phyloP scores from a whole-genome alignment of 169 alveolate genomes.

The Cyclospora cayetanensis region DNA sequence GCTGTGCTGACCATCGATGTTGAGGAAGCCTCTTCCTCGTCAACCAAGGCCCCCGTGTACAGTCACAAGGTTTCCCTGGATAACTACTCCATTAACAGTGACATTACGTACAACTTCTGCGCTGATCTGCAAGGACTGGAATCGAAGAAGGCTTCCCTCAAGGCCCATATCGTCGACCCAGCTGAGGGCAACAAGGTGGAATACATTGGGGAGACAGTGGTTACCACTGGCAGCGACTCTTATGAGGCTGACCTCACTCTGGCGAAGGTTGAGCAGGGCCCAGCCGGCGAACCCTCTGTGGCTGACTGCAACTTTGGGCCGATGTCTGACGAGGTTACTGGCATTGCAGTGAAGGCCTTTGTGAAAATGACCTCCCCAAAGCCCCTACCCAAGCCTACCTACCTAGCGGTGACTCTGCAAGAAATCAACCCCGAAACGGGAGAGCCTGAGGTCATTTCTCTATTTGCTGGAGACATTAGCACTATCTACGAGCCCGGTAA shows the following conservation, averaged over 20 bases:
- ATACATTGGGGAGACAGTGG: constrained; percentile 59
- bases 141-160: constrained; percentile 23
- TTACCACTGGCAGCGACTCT: constrained; percentile 51
- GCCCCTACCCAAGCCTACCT: constrained; percentile 51
- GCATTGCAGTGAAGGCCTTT: constrained; percentile 44
- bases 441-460: constrained; percentile 41
- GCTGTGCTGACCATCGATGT: constrained; percentile 59
- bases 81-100: constrained; percentile 3
- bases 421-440: constrained; percentile 43
- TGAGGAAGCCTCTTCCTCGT: constrained; percentile 24
- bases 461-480: constrained; percentile 51
- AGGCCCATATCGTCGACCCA: constrained; percentile 32
- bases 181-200: constrained; percentile 42
- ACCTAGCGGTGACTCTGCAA: constrained; percentile 40
- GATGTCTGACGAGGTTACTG: constrained; percentile 23
- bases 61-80: constrained; percentile 39
- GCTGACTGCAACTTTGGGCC: constrained; percentile 43
- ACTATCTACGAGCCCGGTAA: constrained; percentile 27
- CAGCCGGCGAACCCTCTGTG: constrained; percentile 22
- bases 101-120: constrained; percentile 48
- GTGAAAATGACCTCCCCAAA: background rate
- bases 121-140: constrained; percentile 24
- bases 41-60: constrained; percentile 45
- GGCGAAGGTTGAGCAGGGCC: constrained; percentile 46
- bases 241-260: constrained; percentile 59